Evolutionary conservation across 352 stramenopile species (phyloP), one percentile per base, ranked within the genome.

Genomic region (Blastocystis sp.): DNA sequence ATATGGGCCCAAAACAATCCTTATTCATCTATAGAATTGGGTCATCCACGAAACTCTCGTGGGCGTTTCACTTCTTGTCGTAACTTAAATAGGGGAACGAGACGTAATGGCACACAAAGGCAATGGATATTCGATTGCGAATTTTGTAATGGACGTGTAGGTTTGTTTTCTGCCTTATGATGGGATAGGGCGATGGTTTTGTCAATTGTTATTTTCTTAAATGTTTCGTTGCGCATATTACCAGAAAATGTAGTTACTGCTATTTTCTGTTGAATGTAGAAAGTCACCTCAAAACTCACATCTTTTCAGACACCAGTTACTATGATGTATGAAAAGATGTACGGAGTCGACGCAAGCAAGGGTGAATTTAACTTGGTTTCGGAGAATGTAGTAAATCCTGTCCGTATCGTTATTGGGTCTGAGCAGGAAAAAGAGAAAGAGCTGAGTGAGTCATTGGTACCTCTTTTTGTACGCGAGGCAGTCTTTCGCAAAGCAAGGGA

Each of bases 161-260:
- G 50, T 7, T 9, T 80, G 20, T 9, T n/a, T 63, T 64, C 0
- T 7, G 29, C 39, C 20, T n/a, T 18, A 8, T 62, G n/a, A 64
- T 26, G 50, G 3, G 7, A 4, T 63, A 80, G 70, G 45, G 13
- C 64, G n/a, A 63, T 80, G 45, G 70, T 80, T 11, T 29, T 62
- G 41, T 80, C 70, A 13, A 80, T 80, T 41, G 70, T 80, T 18
- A 53, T 80, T 8, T 80, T 80, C 64, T 20, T 80, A 41, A 80
- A 80, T 41, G 70, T 80, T 20, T 63, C 45, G 18, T 37, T 80
- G 26, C 39, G 70, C 13, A 23, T n/a, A 15, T 20, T 63, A 7
- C 34, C 70, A 13, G 70, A 80, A 80, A 80, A 50, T 26, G 70
- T 80, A 26, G 55, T 6, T 29, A 7, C 39, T 64, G 2, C 6